Conservation (phyloP, 768 basidiomycete species). For the Gyrodon lividus region DNA sequence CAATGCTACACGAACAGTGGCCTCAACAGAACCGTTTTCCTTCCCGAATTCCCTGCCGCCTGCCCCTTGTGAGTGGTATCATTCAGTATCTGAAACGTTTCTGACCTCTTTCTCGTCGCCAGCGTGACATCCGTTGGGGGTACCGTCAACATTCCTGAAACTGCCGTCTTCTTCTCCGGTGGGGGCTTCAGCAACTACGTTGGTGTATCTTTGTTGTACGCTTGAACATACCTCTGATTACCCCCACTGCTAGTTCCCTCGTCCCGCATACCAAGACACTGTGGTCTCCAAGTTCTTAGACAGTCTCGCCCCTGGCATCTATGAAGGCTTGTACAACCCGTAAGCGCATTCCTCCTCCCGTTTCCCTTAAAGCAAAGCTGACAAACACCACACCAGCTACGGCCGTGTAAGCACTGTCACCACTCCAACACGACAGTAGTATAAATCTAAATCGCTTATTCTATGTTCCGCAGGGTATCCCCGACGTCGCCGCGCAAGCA, state of each 20-base stretch:
- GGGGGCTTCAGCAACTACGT: conserved; percentile 76
- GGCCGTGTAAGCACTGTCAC: conserved; percentile 48
- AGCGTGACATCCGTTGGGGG: conserved; percentile 77
- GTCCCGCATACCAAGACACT: conserved; percentile 52
- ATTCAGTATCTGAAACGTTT: neutral
- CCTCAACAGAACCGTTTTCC: conserved; percentile 50
- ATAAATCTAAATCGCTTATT: neutral
- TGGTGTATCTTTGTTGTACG: conserved; percentile 15
- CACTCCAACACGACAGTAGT: neutral
- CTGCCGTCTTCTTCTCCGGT: conserved; percentile 59
- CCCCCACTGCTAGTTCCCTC: conserved; percentile 40
- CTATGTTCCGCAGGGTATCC: conserved; percentile 43
- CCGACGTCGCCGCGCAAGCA: conserved; percentile 67
- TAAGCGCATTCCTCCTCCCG: conserved; percentile 28
- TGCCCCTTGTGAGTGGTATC: conserved; percentile 49
- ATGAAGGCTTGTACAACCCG: conserved; percentile 61
- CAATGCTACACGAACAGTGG: conserved; percentile 61
- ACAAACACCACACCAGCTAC: conserved; percentile 26
- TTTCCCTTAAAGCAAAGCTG: neutral
- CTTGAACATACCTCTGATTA: neutral
- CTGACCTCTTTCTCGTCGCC: neutral
- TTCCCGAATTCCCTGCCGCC: conserved; percentile 59
- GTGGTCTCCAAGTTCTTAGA: conserved; percentile 46
- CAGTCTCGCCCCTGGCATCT: conserved; percentile 46
- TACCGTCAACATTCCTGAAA: conserved; percentile 58